Percentiles rank a stretch among this genome's conserved stretches.
Conservation (phyloP, 2,329 filamentous ascomycete species). For the Dactylonectria macrodidyma region DNA sequence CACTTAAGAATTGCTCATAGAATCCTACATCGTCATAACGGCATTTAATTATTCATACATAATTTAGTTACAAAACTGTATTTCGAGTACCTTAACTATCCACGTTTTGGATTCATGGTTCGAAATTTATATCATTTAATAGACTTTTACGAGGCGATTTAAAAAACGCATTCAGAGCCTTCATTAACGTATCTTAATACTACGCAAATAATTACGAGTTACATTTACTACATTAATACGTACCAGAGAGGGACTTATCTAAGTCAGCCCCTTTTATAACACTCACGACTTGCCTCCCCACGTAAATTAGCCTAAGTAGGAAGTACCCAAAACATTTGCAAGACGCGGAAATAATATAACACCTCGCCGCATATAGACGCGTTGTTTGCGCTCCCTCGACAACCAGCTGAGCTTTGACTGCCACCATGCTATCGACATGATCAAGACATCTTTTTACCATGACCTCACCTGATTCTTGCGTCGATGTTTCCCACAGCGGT, state of each 20-base stretch:
- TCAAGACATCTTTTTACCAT: conserved; percentile 4
- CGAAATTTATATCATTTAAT: neutral
- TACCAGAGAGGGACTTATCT: too few relatives aligned
- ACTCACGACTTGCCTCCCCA: neutral
- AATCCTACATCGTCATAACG: neutral
- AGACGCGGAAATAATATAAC: neutral
- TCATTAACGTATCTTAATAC: neutral
- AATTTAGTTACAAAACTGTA: neutral
- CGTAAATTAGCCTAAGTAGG: neutral
- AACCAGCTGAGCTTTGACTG: conserved; percentile 1
- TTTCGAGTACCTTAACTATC: neutral
- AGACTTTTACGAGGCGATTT: neutral
- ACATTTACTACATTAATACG: neutral
- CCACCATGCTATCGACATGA: conserved; percentile 5
- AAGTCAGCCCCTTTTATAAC: neutral
- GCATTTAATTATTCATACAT: neutral
- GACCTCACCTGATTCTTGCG: conserved; percentile 6
- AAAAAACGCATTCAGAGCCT: neutral
- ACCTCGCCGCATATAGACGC: neutral
- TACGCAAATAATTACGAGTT: too few relatives aligned
- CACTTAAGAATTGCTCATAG: neutral
- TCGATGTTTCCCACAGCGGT: conserved; percentile 6
- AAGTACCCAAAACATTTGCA: neutral
- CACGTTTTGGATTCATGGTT: neutral
- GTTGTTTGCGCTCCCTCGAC: neutral